These are phyloP conservation scores for Nepenthes mirabilis DNA, from an alignment of 148 eudicot genomes.

Conservation along the genomic window DNA sequence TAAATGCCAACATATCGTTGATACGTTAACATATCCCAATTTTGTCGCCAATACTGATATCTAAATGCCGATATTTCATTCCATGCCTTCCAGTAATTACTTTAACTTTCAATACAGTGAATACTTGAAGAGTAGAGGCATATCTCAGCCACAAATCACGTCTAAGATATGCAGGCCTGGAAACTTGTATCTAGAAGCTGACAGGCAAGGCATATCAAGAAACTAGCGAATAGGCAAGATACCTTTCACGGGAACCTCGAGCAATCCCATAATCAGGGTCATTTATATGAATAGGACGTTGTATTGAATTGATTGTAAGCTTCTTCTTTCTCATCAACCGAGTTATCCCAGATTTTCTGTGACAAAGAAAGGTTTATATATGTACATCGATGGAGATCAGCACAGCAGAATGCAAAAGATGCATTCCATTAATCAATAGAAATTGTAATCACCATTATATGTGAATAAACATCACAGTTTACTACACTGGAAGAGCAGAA, in stretches of 20 bases:
- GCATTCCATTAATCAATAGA: neutral
- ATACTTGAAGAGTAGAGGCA: no score
- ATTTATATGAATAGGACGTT: constrained; percentile 4
- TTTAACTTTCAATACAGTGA: no score
- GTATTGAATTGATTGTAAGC: constrained; percentile 5
- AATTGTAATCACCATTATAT: neutral
- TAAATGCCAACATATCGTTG: no score
- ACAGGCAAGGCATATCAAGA: no score
- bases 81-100: no score
- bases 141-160: no score
- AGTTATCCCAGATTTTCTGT: constrained; percentile 20
- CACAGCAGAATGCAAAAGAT: neutral
- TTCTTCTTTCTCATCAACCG: constrained; percentile 12
- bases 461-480: neutral
- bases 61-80: no score
- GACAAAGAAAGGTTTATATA: neutral
- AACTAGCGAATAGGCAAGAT: neutral
- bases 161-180: no score
- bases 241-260: constrained; percentile 16
- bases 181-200: no score
- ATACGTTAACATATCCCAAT: no score
- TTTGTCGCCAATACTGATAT: no score
- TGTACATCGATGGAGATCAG: neutral
- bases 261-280: constrained; percentile 7
- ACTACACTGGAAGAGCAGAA: no score